Conservation (phyloP, 306 rosid species). For the Cucumis sativus region DNA sequence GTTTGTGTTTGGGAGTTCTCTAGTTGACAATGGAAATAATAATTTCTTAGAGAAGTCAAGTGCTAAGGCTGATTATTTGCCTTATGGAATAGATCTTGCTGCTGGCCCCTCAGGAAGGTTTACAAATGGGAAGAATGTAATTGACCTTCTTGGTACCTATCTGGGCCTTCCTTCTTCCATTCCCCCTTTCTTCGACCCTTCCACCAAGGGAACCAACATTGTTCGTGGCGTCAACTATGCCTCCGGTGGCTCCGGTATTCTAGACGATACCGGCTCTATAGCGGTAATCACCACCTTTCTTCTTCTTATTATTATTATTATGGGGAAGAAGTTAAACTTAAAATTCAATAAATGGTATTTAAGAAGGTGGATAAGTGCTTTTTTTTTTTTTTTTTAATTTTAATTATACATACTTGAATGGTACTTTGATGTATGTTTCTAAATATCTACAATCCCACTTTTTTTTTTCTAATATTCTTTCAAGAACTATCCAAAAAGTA, state of each 20-base stretch:
- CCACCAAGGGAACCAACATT: slow-evolving; percentile 19
- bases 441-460: neutral
- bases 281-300: slow-evolving; percentile 4
- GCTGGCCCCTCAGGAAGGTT: slow-evolving; percentile 35
- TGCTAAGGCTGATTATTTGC: slow-evolving; percentile 33
- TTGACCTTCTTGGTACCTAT: slow-evolving; percentile 27
- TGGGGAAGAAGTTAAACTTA: neutral
- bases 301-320: neutral
- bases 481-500: neutral
- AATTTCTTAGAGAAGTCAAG: slow-evolving; percentile 21
- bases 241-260: slow-evolving; percentile 43
- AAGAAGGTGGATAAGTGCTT: neutral
- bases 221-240: slow-evolving; percentile 35
- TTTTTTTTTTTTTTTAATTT: neutral
- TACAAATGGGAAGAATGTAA: slow-evolving; percentile 35
- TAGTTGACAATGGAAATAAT: slow-evolving; percentile 45
- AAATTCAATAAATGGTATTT: neutral
- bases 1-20: slow-evolving; percentile 45
- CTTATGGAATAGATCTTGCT: slow-evolving; percentile 37
- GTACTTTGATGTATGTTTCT: neutral
- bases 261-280: slow-evolving; percentile 28
- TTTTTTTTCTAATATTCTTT: neutral
- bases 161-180: slow-evolving; percentile 24
- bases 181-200: slow-evolving; percentile 29
- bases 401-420: neutral